Conservation (phyloP, 371 early-diverging fungal genomes). For the Phascolomyces articulosus region DNA sequence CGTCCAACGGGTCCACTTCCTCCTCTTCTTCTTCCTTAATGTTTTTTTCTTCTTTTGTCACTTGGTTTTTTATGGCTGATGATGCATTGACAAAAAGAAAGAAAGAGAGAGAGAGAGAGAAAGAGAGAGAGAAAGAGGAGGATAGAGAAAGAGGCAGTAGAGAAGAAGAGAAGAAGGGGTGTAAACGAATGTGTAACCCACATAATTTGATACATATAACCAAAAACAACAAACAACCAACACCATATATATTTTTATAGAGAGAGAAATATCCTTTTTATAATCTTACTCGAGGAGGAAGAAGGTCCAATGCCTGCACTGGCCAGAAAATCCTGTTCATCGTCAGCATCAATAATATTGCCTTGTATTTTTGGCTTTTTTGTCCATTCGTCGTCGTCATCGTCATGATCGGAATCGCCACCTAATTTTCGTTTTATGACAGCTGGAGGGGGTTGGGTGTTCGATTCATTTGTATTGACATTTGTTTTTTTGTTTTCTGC, state of each 20-base stretch:
- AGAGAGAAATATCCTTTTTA: no score
- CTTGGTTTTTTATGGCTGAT: background rate
- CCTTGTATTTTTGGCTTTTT: slow-evolving; percentile 17
- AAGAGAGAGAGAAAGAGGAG: no score
- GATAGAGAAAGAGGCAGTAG: no score
- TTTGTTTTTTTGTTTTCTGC: background rate
- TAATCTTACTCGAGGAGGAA: slow-evolving; percentile 5
- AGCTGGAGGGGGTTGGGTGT: background rate
- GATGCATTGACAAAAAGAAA: no score
- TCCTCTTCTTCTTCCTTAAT: slow-evolving; percentile 43
- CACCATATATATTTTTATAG: no score
- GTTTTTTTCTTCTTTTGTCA: background rate
- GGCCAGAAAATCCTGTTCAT: slow-evolving; percentile 25
- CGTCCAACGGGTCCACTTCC: slow-evolving; percentile 85
- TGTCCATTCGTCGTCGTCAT: background rate
- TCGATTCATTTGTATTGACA: background rate
- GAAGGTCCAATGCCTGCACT: slow-evolving; percentile 30
- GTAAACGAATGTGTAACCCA: slow-evolving; percentile 7
- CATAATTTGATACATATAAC: no score
- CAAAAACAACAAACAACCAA: no score
- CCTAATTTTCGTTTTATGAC: slow-evolving; percentile 2
- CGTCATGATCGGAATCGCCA: slow-evolving; percentile 10
- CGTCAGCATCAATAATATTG: slow-evolving; percentile 20
- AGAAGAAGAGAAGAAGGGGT: slow-evolving; percentile 1
- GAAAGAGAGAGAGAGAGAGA: no score